Evolutionary conservation across 2,329 filamentous ascomycete species (phyloP).

Genomic region (Aspergillus caelatus): DNA sequence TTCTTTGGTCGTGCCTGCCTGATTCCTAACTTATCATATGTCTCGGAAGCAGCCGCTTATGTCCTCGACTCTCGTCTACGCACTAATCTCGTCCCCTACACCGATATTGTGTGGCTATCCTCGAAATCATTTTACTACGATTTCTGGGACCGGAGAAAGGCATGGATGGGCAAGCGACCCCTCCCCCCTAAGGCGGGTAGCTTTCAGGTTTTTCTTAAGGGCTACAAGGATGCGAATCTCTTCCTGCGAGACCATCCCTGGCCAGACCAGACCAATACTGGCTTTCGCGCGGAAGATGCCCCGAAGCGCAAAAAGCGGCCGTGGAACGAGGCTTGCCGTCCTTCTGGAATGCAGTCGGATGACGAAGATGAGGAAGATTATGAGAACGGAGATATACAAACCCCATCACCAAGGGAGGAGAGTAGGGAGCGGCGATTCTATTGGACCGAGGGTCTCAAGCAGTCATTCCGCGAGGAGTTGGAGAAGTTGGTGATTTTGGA

Average conservation of each 20-base stretch:
- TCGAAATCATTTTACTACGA: constrained; percentile 99
- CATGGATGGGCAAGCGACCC: constrained; percentile 82
- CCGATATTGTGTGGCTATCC: constrained; percentile 88
- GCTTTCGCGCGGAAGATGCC: constrained; percentile 69
- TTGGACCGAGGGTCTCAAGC: constrained; percentile 87
- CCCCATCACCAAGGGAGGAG: constrained; percentile 50
- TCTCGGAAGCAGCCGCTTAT: constrained; percentile 96
- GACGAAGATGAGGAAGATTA: constrained; percentile 64
- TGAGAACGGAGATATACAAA: constrained; percentile 40
- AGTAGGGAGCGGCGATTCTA: constrained; percentile 61
- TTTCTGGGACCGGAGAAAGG: constrained; percentile 90
- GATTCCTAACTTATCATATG: constrained; percentile 96
- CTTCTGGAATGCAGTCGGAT: constrained; percentile 61
- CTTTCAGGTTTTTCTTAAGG: constrained; percentile 96
- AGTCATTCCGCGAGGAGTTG: constrained; percentile 89
- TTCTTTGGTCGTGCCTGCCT: constrained; percentile 94
- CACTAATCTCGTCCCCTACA: constrained; percentile 93
- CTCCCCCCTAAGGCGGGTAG: constrained; percentile 90
- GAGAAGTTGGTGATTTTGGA: constrained; percentile 97
- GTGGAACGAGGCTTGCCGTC: constrained; percentile 84
- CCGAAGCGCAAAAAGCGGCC: constrained; percentile 69
- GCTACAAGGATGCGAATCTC: constrained; percentile 94
- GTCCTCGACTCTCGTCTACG: constrained; percentile 87
- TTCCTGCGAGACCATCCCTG: constrained; percentile 95
- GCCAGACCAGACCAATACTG: constrained; percentile 80